These are phyloP conservation scores for Cyberlindnera veronae DNA, from an alignment of 805 yeast species.

Conservation along the genomic window DNA sequence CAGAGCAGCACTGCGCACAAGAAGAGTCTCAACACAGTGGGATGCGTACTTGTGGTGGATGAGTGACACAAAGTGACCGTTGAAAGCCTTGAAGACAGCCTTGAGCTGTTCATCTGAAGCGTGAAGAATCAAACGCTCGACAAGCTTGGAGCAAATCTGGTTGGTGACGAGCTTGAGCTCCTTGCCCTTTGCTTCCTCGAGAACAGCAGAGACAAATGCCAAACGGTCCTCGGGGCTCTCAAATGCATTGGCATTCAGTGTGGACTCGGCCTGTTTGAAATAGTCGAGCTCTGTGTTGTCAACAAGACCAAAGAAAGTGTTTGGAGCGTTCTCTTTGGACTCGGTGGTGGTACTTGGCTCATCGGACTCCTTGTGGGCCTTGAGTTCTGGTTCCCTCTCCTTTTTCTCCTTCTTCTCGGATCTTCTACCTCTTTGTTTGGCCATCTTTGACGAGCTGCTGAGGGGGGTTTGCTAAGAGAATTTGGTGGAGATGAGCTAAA, in stretches of 20 bases:
- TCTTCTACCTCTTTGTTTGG: slow-evolving; percentile 42
- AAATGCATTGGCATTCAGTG: slow-evolving; percentile 77
- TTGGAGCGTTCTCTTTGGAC: slow-evolving; percentile 26
- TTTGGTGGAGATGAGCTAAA: not conserved
- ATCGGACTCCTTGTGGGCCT: slow-evolving; percentile 10
- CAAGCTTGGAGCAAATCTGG: slow-evolving; percentile 88
- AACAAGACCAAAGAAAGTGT: slow-evolving; percentile 79
- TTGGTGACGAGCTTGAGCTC: slow-evolving; percentile 90
- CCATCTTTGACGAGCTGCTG: slow-evolving; percentile 14
- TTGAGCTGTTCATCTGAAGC: slow-evolving; percentile 66
- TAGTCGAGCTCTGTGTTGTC: slow-evolving; percentile 84
- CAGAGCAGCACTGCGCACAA: slow-evolving; percentile 70
- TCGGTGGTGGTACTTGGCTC: slow-evolving; percentile 2
- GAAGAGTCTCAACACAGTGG: slow-evolving; percentile 85
- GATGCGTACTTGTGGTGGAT: slow-evolving; percentile 89
- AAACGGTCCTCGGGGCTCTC: slow-evolving; percentile 66
- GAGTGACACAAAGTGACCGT: slow-evolving; percentile 71
- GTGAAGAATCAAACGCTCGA: slow-evolving; percentile 77
- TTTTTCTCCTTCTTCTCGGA: slow-evolving; percentile 28
- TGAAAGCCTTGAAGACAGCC: slow-evolving; percentile 59
- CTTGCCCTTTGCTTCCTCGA: slow-evolving; percentile 84
- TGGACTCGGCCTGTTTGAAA: slow-evolving; percentile 89
- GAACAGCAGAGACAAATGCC: slow-evolving; percentile 70
- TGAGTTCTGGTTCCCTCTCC: slow-evolving; percentile 6
- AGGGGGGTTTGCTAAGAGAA: not conserved